These are phyloP conservation scores for Alternaria sp. DNA, from an alignment of 2,329 filamentous ascomycete species.

Conservation along the genomic window DNA sequence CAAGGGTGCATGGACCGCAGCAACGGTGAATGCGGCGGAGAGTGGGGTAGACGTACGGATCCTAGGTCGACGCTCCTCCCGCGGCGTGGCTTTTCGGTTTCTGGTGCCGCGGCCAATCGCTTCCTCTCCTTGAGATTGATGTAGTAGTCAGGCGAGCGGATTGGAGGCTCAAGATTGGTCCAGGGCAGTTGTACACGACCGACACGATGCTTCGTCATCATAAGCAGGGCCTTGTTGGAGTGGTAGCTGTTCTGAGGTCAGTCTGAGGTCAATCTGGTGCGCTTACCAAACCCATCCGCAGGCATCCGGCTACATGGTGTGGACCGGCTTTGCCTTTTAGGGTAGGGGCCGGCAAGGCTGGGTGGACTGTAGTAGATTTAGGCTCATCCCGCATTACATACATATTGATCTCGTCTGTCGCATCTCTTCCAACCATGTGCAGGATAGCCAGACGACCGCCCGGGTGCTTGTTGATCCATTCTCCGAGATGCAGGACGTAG, in stretches of 20 bases:
- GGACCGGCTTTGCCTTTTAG: constrained; percentile 16
- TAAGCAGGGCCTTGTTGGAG: constrained; percentile 60
- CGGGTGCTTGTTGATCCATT: constrained; percentile 67
- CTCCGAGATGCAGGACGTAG: constrained; percentile 63
- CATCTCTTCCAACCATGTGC: constrained; percentile 69
- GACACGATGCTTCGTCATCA: constrained; percentile 69
- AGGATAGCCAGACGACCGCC: constrained; percentile 67
- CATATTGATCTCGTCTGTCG: constrained; percentile 67
- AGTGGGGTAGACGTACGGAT: constrained; percentile 35
- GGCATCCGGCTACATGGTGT: constrained; percentile 16
- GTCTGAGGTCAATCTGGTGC: constrained; percentile 29
- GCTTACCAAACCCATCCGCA: constrained; percentile 22
- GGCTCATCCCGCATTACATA: constrained; percentile 47
- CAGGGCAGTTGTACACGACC: constrained; percentile 65
- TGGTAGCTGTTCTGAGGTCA: constrained; percentile 63
- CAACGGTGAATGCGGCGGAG: constrained; percentile 9
- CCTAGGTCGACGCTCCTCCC: constrained; percentile 41
- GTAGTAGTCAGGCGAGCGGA: constrained; percentile 59
- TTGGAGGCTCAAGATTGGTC: constrained; percentile 67
- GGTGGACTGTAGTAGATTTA: constrained; percentile 7
- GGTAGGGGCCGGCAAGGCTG: constrained; percentile 5
- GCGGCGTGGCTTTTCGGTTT: constrained; percentile 23
- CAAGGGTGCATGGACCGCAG: constrained; percentile 13
- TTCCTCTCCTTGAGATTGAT: constrained; percentile 32
- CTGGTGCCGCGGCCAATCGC: constrained; percentile 11